Evolutionary conservation across 2,329 filamentous ascomycete species (phyloP).

Genomic region (Claviceps sp.): DNA sequence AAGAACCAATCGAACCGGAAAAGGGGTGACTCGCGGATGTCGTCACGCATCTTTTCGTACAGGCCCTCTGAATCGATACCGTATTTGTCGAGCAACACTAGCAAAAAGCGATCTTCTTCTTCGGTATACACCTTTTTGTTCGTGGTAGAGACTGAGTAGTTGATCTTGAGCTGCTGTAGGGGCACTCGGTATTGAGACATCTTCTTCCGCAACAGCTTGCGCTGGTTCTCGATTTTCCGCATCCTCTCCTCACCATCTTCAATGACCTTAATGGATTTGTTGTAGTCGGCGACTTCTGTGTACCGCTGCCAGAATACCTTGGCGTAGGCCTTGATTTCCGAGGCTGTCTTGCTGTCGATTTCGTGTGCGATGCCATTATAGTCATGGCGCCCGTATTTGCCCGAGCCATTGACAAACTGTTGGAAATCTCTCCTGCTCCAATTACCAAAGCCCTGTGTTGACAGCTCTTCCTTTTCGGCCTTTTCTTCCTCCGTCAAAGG

Average conservation of each 20-base stretch:
- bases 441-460: slow-evolving; percentile 73
- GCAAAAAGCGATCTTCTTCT: slow-evolving; percentile 88
- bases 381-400: slow-evolving; percentile 78
- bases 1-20: slow-evolving; percentile 99
- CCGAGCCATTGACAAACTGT: slow-evolving; percentile 91
- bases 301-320: slow-evolving; percentile 96
- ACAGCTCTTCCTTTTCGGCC: slow-evolving; percentile 71
- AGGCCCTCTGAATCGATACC: slow-evolving; percentile 84
- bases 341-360: slow-evolving; percentile 75
- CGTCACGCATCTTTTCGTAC: slow-evolving; percentile 91
- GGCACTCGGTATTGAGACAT: slow-evolving; percentile 94
- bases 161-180: slow-evolving; percentile 94
- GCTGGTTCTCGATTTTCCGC: slow-evolving; percentile 79
- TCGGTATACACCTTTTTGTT: slow-evolving; percentile 99
- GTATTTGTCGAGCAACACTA: slow-evolving; percentile 84
- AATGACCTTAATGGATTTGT: slow-evolving; percentile 78
- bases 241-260: slow-evolving; percentile 87
- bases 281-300: slow-evolving; percentile 76
- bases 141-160: slow-evolving; percentile 95
- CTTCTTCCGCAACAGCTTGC: slow-evolving; percentile 88
- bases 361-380: slow-evolving; percentile 78
- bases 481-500: slow-evolving; percentile 82
- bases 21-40: slow-evolving; percentile 84
- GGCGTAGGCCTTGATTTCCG: slow-evolving; percentile 81
- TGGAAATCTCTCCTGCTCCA: slow-evolving; percentile 99